Evolutionary conservation across 164 flowering plant species (phyloP), one percentile per base, ranked within the genome.

Genomic region (Dillenia turbinata): DNA sequence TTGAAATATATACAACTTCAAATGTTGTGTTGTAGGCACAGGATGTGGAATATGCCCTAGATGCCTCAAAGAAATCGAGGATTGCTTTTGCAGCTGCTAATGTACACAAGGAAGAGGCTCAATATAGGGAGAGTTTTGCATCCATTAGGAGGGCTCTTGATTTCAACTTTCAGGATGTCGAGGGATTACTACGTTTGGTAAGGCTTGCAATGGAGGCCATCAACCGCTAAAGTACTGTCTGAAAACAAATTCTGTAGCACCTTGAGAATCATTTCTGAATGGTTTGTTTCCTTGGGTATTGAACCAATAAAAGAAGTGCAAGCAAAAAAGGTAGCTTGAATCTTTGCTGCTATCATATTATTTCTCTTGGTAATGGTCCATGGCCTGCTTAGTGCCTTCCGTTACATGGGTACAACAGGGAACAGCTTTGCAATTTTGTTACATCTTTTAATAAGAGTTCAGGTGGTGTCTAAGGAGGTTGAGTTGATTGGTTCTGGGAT

Each of bases 141-240:
- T 68, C 80, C 59, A 75, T 85, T 50, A 85, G 68, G 59, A 83
- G 67, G 62, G 98, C 75, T n/a, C 62, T 90, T 64, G 95, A 92
- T 69, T 86, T 82, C 77, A 83, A 77, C 74, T 88, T 83, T 79
- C 91, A 92, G 60, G 90, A 92, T 66, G 75, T 90, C 11, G 85
- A 77, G 16, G 84, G 75, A 57, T 61, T 92, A 8, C 55, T 85
- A 57, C 81, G 69, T 54, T 74, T 86, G 72, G 88, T 86, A 52
- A 77, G 79, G 80, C 70, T 70, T 62, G 96, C 98, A 45, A 71
- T 71, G 75, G 84, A 81, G 68, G 80, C 83, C 52, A 76, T 83
- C 63, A 72, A 74, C 69, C 81, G 77, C 52, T 83, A 66, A 59
- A 79, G 68, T 53, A 33, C 40, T 55, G 56, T 60, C 67, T 54